These are phyloP conservation scores for Linaria vulgaris DNA, from an alignment of 257 asterid genomes.

Conservation along the genomic window DNA sequence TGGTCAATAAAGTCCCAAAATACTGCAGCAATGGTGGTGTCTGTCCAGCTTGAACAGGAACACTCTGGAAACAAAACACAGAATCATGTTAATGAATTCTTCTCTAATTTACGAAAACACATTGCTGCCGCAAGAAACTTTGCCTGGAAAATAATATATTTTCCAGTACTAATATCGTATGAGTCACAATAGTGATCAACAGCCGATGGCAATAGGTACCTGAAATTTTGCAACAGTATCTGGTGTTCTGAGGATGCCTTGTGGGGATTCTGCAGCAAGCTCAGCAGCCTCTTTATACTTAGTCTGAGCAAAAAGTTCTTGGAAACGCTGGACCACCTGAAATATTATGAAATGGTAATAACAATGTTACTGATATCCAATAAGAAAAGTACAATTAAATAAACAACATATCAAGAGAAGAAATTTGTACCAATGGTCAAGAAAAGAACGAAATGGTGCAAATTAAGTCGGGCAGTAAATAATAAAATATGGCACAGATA, in stretches of 20 bases:
- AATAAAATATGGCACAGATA: neutral
- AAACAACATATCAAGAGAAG: neutral
- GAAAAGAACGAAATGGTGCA: neutral
- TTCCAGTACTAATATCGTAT: neutral
- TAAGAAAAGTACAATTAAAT: neutral
- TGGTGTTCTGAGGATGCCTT: conserved; percentile 68
- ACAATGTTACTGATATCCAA: conserved; percentile 3
- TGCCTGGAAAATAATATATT: neutral
- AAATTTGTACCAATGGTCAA: neutral
- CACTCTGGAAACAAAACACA: conserved; percentile 62
- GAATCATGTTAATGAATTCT: neutral
- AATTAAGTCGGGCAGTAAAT: neutral
- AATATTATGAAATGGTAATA: conserved; percentile 12
- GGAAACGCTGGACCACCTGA: conserved; percentile 96
- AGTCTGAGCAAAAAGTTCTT: conserved; percentile 78
- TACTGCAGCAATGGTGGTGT: conserved; percentile 92
- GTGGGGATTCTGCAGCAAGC: conserved; percentile 82
- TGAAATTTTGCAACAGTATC: conserved; percentile 92
- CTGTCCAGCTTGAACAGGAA: conserved; percentile 97
- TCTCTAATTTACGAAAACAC: neutral
- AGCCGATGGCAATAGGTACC: conserved; percentile 41
- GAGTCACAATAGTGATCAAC: too few species aligned
- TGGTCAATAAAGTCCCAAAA: conserved; percentile 81
- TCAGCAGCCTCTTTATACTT: conserved; percentile 78
- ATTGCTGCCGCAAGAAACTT: conserved; percentile 3